Percentiles rank a stretch among this genome's conserved stretches.
Conservation (phyloP, 148 eudicot species). For the Rhododendron molle region DNA sequence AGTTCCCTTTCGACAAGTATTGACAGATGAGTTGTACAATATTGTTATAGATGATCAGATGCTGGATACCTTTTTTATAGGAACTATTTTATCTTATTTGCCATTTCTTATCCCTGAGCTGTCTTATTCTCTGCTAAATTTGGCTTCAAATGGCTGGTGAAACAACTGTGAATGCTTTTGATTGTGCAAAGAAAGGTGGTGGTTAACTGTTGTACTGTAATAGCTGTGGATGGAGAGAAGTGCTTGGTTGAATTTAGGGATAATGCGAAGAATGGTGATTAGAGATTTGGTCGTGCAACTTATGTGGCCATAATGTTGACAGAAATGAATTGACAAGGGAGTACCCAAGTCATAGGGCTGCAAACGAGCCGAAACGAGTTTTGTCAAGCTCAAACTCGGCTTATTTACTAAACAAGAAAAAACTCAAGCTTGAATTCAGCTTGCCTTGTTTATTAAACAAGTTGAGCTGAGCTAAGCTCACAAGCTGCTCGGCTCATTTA, state of each 20-base stretch:
- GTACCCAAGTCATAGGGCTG: too few species aligned
- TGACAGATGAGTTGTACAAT: conserved; percentile 10
- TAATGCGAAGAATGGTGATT: neutral
- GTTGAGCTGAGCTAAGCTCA: too few species aligned
- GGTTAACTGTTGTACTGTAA: neutral
- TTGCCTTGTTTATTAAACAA: too few species aligned
- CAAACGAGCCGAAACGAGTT: too few species aligned
- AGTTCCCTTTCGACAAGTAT: conserved; percentile 6
- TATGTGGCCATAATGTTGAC: neutral
- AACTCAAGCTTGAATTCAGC: too few species aligned
- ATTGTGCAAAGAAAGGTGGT: neutral
- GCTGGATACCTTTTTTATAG: neutral
- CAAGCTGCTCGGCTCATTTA: too few species aligned
- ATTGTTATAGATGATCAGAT: conserved; percentile 10
- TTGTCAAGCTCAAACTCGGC: too few species aligned
- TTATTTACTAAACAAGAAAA: too few species aligned
- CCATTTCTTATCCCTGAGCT: neutral
- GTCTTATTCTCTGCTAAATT: neutral
- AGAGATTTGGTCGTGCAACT: neutral
- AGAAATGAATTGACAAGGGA: neutral
- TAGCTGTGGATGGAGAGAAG: neutral
- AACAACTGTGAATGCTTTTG: neutral
- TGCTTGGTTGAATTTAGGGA: neutral
- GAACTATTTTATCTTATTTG: neutral
- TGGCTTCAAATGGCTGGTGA: neutral